Conservation (phyloP, 768 basidiomycete species). For the Lactarius tabidus region DNA sequence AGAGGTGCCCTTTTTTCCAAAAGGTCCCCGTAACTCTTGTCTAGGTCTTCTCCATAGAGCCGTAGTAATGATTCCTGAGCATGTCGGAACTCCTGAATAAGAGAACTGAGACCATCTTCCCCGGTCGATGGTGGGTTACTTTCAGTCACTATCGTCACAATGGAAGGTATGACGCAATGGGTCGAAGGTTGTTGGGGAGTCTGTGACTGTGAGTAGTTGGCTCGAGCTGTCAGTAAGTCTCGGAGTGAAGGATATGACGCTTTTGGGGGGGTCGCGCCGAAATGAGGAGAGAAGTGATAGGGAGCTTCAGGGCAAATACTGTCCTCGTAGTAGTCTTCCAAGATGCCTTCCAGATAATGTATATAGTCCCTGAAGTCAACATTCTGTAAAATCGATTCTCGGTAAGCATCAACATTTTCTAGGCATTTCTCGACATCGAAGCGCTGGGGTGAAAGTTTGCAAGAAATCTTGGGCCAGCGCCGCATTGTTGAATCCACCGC, state of each 20-base stretch:
- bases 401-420: neutral
- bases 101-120: neutral
- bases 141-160: neutral
- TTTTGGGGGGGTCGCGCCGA: neutral
- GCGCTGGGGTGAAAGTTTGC: neutral
- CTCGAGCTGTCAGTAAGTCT: neutral
- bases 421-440: neutral
- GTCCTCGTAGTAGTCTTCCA: neutral
- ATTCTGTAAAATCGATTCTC: neutral
- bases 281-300: neutral
- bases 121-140: neutral
- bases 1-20: neutral
- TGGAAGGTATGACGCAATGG: neutral
- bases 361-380: neutral
- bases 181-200: neutral
- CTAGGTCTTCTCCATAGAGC: constrained; percentile 4
- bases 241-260: neutral
- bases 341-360: neutral
- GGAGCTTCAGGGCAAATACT: neutral
- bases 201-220: neutral
- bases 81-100: neutral
- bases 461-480: neutral
- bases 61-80: neutral
- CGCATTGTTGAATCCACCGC: neutral
- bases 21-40: neutral